Percentiles rank a stretch among this genome's conserved stretches.
These are phyloP conservation scores for Pythium grandisporangium DNA, from an alignment of 352 stramenopile species.

Conservation along the genomic window DNA sequence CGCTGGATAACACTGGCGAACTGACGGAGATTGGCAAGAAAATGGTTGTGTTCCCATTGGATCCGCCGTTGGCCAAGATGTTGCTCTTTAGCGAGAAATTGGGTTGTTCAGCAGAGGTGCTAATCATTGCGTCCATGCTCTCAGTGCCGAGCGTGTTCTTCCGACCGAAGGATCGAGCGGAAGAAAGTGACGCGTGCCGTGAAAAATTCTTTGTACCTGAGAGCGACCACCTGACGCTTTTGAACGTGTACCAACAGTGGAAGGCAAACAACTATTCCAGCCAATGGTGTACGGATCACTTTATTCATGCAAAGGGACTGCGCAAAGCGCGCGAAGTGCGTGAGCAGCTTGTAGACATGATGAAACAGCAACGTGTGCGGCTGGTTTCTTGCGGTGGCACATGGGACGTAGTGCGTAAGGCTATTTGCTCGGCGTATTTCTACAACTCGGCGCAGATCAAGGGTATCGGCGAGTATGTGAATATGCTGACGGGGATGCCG, in stretches of 20 bases:
- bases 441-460: constrained; percentile 99
- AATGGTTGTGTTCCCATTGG: constrained; percentile 98
- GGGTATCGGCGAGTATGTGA: constrained; percentile 99
- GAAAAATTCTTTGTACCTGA: constrained; percentile 99
- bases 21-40: constrained; percentile 94
- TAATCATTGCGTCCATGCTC: constrained; percentile 97
- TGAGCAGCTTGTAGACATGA: constrained; percentile 97
- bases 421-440: constrained; percentile 99
- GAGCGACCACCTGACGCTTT: constrained; percentile 95
- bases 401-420: constrained; percentile 97
- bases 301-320: constrained; percentile 96
- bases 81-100: constrained; percentile 93
- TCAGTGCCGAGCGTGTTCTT: constrained; percentile 97
- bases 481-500: constrained; percentile 98
- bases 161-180: constrained; percentile 93
- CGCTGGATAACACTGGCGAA: constrained; percentile 96
- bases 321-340: constrained; percentile 88
- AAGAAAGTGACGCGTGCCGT: constrained; percentile 95
- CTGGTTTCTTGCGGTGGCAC: constrained; percentile 83
- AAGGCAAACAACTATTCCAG: constrained; percentile 94
- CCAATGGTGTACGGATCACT: constrained; percentile 94
- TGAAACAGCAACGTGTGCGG: constrained; percentile 95
- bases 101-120: constrained; percentile 91
- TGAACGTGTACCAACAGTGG: constrained; percentile 95
- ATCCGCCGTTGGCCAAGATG: constrained; percentile 94